Evolutionary conservation across 768 basidiomycete species (phyloP), one percentile per base, ranked within the genome.

Genomic region (Psilocybe cubensis): DNA sequence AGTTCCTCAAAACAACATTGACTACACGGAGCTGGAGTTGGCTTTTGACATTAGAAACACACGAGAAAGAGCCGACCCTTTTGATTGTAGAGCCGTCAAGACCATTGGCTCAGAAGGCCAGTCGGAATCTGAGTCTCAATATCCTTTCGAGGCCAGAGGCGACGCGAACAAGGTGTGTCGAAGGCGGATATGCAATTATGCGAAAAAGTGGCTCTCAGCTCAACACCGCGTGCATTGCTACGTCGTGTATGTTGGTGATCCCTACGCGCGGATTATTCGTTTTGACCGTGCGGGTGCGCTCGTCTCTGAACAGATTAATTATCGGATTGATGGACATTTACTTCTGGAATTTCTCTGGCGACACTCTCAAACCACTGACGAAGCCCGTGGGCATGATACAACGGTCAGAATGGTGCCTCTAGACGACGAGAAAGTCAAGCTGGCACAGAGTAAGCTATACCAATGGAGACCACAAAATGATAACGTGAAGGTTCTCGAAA

Each of bases 171-270:
- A n/a, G n/a, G n/a, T n/a, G n/a, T n/a, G n/a, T n/a, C n/a, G n/a
- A n/a, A n/a, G n/a, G n/a, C n/a, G n/a, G n/a, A n/a, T n/a, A n/a
- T n/a, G n/a, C n/a, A n/a, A n/a, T n/a, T 28, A 52, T 18, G 51
- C 51, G 12, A 41, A 20, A 17, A 9, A 9, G 7, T 28, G 38
- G 25, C 24, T 41, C 20, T 7, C 40, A 24, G 14, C 18, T 5
- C 51, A 52, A 28, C 40, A 42, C 20, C 51, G 38, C 17, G 43
- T 40, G 12, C 51, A 52, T 18, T 41, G 38, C 12, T 52, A 42
- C 27, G 38, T 42, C 11, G 27, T 52, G 6, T 42, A n/a, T 4
- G 28, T 52, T 17, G 38, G 35, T n/a, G 51, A 52, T 24, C 41
- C 38, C 1, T 52, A 24, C 7, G 42, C 53, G 12, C 12, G 53